A percentile compares a stretch with the other conserved stretches of the same genome.
phyloP scores from a whole-genome alignment of 257 asterid species.

The Paulownia fortunei region DNA sequence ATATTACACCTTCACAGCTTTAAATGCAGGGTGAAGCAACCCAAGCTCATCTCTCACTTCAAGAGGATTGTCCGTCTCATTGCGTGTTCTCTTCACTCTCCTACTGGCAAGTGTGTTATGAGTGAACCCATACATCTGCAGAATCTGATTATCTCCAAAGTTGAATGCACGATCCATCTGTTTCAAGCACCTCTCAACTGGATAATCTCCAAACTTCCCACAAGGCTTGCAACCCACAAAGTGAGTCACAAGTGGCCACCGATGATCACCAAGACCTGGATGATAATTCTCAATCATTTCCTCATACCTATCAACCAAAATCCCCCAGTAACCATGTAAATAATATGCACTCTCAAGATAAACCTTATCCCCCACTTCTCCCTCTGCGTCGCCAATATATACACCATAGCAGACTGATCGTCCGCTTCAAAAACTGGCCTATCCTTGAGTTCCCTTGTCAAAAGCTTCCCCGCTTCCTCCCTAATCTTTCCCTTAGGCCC shows the following conservation, averaged over 20 bases:
- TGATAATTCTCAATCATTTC: constrained; percentile 63
- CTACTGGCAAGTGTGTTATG: constrained; percentile 56
- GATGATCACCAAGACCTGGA: constrained; percentile 62
- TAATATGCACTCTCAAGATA: constrained; percentile 51
- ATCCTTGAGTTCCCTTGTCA: constrained; percentile 49
- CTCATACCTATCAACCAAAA: constrained; percentile 60
- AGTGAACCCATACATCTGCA: constrained; percentile 61
- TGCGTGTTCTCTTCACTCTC: constrained; percentile 52
- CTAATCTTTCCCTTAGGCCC: constrained; percentile 59
- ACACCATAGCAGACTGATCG: constrained; percentile 69
- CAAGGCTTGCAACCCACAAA: constrained; percentile 74
- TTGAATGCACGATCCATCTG: constrained; percentile 67
- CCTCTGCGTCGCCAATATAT: constrained; percentile 51
- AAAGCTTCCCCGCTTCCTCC: constrained; percentile 50
- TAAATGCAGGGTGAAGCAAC: constrained; percentile 61
- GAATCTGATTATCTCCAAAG: constrained; percentile 62
- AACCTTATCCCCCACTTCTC: constrained; percentile 65
- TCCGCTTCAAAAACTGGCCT: constrained; percentile 63
- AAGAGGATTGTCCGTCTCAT: constrained; percentile 54
- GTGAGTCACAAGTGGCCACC: constrained; percentile 70
- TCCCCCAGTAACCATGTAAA: constrained; percentile 69
- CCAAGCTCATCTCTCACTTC: constrained; percentile 54
- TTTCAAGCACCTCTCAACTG: constrained; percentile 63
- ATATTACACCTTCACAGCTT: constrained; percentile 43
- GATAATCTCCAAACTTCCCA: constrained; percentile 62